Evolutionary conservation across 78 protist species (phyloP).

Genomic region (Dictyostelium brefeldianum): DNA sequence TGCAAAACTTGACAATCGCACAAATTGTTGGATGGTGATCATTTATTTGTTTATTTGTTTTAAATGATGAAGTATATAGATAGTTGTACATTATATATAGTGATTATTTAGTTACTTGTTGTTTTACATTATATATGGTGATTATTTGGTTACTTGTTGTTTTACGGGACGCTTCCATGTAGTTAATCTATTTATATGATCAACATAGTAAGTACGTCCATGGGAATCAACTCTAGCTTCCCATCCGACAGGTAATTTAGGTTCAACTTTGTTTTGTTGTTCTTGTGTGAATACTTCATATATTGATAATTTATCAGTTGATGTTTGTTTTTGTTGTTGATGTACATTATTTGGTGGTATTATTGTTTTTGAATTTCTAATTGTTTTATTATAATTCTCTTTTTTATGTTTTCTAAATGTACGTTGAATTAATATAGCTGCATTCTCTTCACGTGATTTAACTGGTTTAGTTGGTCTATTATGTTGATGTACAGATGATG

Average conservation of each 20-base stretch:
- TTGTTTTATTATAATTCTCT: constrained; percentile 14
- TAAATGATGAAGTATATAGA: too few relatives aligned
- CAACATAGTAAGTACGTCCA: constrained; percentile 79
- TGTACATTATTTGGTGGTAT: constrained; percentile 8
- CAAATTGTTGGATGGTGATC: too few relatives aligned
- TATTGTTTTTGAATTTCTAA: constrained; percentile 7
- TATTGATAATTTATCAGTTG: neutral
- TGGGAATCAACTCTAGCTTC: constrained; percentile 53
- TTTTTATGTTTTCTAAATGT: constrained; percentile 66
- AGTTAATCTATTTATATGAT: constrained; percentile 62
- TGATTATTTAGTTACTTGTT: too few relatives aligned
- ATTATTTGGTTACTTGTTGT: too few relatives aligned
- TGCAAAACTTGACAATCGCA: too few relatives aligned
- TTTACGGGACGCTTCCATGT: constrained; percentile 64
- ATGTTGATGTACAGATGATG: neutral
- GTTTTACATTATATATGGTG: too few relatives aligned
- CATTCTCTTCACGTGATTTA: neutral
- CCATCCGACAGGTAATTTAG: constrained; percentile 81
- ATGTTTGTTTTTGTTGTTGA: neutral
- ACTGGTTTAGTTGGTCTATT: constrained; percentile 18
- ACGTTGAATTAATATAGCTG: constrained; percentile 40
- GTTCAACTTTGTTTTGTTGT: neutral
- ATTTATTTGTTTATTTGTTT: too few relatives aligned
- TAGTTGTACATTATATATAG: too few relatives aligned
- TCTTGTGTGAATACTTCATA: neutral